Evolutionary conservation across 768 basidiomycete genomes (phyloP).

Genomic region (Scleroderma bovista): DNA sequence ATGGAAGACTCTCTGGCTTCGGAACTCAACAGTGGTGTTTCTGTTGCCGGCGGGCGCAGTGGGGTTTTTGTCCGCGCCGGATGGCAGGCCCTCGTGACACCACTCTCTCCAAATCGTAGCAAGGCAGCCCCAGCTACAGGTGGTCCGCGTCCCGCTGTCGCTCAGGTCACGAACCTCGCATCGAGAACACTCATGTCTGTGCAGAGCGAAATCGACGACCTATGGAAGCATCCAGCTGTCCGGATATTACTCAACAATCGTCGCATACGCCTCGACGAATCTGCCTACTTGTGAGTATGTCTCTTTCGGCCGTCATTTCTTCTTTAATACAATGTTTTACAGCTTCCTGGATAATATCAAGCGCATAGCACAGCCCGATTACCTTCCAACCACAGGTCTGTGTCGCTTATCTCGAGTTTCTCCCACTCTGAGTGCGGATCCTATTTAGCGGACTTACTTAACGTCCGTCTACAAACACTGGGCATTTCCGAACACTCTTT

Average conservation of each 20-base stretch:
- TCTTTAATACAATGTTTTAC: not conserved
- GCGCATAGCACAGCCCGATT: conserved; percentile 64
- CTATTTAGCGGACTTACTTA: conserved; percentile 65
- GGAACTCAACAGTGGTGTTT: conserved; percentile 61
- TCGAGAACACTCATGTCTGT: conserved; percentile 48
- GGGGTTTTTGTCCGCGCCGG: conserved; percentile 67
- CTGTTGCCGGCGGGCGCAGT: conserved; percentile 52
- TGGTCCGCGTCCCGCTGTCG: conserved; percentile 25
- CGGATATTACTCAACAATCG: conserved; percentile 49
- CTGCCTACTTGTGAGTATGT: conserved; percentile 61
- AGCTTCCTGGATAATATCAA: conserved; percentile 67
- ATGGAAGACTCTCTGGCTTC: conserved; percentile 64
- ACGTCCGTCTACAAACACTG: conserved; percentile 74
- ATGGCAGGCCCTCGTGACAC: conserved; percentile 59
- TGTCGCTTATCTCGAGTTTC: not conserved
- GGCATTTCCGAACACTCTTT: conserved; percentile 77
- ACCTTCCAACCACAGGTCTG: conserved; percentile 63
- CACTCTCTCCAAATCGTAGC: conserved; percentile 35
- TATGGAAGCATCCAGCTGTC: conserved; percentile 71
- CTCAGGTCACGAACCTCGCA: conserved; percentile 46
- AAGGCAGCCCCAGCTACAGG: conserved; percentile 34
- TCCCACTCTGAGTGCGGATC: not conserved
- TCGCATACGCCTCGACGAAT: conserved; percentile 68
- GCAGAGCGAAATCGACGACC: conserved; percentile 48
- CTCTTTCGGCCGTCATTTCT: not conserved